phyloP scores from a whole-genome alignment of 805 yeast species.

The Helenozyma rhizophorensis region DNA sequence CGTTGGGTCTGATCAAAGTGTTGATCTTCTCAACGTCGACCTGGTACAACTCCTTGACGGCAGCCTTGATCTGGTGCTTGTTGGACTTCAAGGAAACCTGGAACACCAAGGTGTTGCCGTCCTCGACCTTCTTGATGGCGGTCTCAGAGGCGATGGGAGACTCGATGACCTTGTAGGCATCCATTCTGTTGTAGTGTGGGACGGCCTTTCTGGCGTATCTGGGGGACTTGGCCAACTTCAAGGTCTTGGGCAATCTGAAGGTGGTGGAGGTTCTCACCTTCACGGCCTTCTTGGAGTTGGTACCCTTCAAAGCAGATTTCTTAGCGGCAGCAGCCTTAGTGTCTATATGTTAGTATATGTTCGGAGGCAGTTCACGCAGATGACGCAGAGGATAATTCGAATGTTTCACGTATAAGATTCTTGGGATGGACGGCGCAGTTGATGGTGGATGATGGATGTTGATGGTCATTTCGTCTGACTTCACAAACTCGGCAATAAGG shows the following conservation, averaged over 20 bases:
- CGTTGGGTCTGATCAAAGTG: slow-evolving; percentile 98
- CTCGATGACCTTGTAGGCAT: slow-evolving; percentile 90
- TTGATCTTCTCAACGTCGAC: slow-evolving; percentile 92
- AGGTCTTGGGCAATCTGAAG: slow-evolving; percentile 97
- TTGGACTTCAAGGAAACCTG: slow-evolving; percentile 95
- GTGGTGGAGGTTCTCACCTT: slow-evolving; percentile 94
- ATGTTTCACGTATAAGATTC: no score
- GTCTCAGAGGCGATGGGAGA: slow-evolving; percentile 97
- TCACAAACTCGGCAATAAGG: background rate
- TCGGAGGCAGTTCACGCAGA: no score
- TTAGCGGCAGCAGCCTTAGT: slow-evolving; percentile 95
- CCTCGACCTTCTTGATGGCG: slow-evolving; percentile 99
- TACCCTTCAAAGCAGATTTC: slow-evolving; percentile 98
- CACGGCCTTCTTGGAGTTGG: slow-evolving; percentile 82
- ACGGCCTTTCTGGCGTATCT: slow-evolving; percentile 93
- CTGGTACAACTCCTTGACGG: slow-evolving; percentile 96
- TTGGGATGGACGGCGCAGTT: no score
- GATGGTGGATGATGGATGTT: no score
- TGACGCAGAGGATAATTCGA: no score
- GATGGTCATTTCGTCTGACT: no score
- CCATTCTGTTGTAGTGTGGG: slow-evolving; percentile 96
- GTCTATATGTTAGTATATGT: slow-evolving; percentile 25
- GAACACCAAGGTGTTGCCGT: slow-evolving; percentile 98
- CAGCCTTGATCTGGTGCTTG: slow-evolving; percentile 98
- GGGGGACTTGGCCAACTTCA: slow-evolving; percentile 90